Base-by-base conservation (phyloP, 345 rosid species). In the Eucalyptus melliodora region DNA sequence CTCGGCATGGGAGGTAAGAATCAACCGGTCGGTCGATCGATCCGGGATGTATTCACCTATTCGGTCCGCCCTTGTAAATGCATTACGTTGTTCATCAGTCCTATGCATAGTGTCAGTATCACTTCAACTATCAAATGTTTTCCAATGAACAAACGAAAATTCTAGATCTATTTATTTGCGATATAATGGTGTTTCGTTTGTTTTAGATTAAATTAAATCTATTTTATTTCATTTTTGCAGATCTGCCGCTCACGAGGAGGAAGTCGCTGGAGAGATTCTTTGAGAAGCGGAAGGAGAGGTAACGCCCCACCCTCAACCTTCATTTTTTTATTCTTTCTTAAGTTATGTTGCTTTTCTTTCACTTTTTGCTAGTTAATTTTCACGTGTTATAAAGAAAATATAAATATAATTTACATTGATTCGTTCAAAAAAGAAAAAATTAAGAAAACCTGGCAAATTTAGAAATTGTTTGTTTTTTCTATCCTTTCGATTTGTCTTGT, bases 201-300 rank as follows among this genome's bases (percentile, higher is more conserved):
- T 17, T 53, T 51, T 24, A 31, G 23, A 49, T 23, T 42, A 27
- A 14, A 27, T 82, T n/a, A 11, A 53, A 53, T 53, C 26, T 8
- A 44, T 82, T 56, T 85, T 51, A 49, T 49, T 37, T 31, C 0
- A 9, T 31, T 40, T 87, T 11, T 67, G 51, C 91, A 97, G 99
- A 95, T 94, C 93, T 98, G 89, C 98, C 99, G 4, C 92, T 95
- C 59, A 93, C 95, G 31, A 89, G 99, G 86, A 91, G 91, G 91
- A 97, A 93, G 90, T 98, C 99, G 53, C 92, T 98, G 86, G 95
- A 95, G 94, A 94, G 97, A 89, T 98, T 98, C 90, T 91, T 98
- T 53, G 98, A 95, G 95, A 98, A 96, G 90, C 99, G 99, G 51
- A 98, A 95, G 89, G 98, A 95, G 91, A 96, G 99, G 99, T 97